phyloP scores from a whole-genome alignment of 1,284 basidiomycete genomes.

The Ceratobasidium sp. region DNA sequence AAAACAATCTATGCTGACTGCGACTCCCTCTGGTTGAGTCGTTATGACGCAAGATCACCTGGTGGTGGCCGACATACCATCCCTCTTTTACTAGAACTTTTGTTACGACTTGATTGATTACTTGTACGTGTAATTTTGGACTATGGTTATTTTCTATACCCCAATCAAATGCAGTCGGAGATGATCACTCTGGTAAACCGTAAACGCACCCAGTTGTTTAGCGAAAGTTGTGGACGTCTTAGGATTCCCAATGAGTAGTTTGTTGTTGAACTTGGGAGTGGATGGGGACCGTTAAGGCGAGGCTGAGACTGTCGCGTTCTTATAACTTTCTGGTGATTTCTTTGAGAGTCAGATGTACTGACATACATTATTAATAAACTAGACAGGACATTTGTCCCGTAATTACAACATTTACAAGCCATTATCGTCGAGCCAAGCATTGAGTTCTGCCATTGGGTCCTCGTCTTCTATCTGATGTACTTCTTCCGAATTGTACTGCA shows the following conservation, averaged over 20 bases:
- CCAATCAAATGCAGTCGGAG: slow-evolving; percentile 5
- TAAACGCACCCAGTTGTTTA: slow-evolving; percentile 37
- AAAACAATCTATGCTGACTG: slow-evolving; percentile 44
- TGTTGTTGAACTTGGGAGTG: slow-evolving; percentile 35
- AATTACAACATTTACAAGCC: slow-evolving; percentile 11
- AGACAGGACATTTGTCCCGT: background rate
- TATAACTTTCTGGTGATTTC: background rate
- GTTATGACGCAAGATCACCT: slow-evolving; percentile 43
- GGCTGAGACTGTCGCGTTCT: slow-evolving; percentile 27
- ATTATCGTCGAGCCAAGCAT: slow-evolving; percentile 38
- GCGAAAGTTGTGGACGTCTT: slow-evolving; percentile 7
- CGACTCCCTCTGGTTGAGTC: slow-evolving; percentile 41
- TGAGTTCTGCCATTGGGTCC: slow-evolving; percentile 34
- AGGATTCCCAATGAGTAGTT: background rate
- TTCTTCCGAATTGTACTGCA: slow-evolving; percentile 3
- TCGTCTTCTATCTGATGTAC: background rate
- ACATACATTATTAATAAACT: background rate
- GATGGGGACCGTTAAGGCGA: slow-evolving; percentile 42
- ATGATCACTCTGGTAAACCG: slow-evolving; percentile 44
- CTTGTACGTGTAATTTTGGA: slow-evolving; percentile 29
- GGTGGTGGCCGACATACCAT: slow-evolving; percentile 37
- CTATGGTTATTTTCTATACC: background rate
- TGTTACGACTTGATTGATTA: background rate
- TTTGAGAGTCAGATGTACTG: background rate
- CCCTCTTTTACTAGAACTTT: background rate